phyloP scores from a whole-genome alignment of 139 green algal genomes.

The Limnomonas spitsbergensis region DNA sequence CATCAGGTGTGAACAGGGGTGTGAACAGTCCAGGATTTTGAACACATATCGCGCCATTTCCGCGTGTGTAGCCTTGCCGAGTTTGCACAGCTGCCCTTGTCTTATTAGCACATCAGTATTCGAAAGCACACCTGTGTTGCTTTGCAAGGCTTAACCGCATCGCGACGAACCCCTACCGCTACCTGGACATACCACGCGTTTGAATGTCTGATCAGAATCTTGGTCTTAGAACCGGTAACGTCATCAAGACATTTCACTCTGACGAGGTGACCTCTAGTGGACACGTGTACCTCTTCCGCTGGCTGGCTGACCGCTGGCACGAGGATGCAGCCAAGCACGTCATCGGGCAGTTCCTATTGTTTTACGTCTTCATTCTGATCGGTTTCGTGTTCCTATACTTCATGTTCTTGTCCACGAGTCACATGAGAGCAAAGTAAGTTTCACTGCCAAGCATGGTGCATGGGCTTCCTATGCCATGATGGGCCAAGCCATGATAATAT shows the following conservation, averaged over 20 bases:
- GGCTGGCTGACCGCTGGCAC: background rate
- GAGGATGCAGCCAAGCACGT: background rate
- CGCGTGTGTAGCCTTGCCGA: too few species aligned
- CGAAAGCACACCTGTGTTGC: too few species aligned
- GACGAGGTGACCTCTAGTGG: background rate
- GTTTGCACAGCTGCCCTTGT: too few species aligned
- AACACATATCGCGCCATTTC: too few species aligned
- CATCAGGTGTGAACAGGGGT: too few species aligned
- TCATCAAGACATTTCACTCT: background rate
- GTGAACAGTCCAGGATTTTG: too few species aligned
- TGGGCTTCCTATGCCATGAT: background rate
- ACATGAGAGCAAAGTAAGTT: background rate
- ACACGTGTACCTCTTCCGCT: conserved; percentile 6
- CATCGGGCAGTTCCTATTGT: background rate
- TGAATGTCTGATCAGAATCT: too few species aligned
- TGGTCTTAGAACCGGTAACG: too few species aligned
- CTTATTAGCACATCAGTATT: too few species aligned
- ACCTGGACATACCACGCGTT: too few species aligned
- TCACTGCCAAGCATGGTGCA: background rate
- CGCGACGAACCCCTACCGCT: too few species aligned
- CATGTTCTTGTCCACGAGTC: background rate
- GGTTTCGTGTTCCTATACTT: conserved; percentile 5
- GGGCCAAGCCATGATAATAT: background rate
- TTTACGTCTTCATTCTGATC: background rate
- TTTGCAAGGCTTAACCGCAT: too few species aligned